Evolutionary conservation across 768 basidiomycete species (phyloP).

Genomic region (Rhizopogon sp.): DNA sequence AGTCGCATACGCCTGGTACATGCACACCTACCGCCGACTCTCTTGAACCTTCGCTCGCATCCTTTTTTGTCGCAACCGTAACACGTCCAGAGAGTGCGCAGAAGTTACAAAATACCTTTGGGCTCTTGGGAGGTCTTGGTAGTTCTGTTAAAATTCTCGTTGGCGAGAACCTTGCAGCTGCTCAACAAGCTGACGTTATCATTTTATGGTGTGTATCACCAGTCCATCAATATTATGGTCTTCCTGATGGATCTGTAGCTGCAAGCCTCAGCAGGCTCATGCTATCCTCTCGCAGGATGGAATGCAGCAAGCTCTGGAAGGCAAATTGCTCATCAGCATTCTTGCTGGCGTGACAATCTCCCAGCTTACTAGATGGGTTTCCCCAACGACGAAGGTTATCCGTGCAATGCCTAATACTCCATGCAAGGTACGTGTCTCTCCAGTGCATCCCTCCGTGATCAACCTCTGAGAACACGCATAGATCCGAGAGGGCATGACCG

Average conservation of each 20-base stretch:
- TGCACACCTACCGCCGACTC: constrained; percentile 54
- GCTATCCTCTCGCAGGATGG: constrained; percentile 69
- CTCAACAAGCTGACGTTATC: constrained; percentile 73
- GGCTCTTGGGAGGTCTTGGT: constrained; percentile 52
- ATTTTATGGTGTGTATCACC: constrained; percentile 68
- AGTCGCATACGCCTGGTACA: constrained; percentile 68
- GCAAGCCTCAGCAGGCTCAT: constrained; percentile 88
- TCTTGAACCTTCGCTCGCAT: constrained; percentile 68
- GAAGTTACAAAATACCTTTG: constrained; percentile 61
- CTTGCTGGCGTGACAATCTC: constrained; percentile 92
- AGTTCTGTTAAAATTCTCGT: constrained; percentile 64
- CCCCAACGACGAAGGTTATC: constrained; percentile 75
- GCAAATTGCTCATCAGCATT: constrained; percentile 94
- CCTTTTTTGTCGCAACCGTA: constrained; percentile 84
- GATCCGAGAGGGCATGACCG: constrained; percentile 99
- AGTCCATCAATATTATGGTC: neutral
- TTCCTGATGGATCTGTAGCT: constrained; percentile 42
- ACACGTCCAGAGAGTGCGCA: constrained; percentile 68
- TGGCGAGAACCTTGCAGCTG: constrained; percentile 69
- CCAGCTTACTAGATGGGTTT: constrained; percentile 75
- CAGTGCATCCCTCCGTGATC: neutral
- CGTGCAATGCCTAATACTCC: constrained; percentile 99
- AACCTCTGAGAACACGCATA: constrained; percentile 24
- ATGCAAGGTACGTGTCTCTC: constrained; percentile 60
- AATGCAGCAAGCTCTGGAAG: constrained; percentile 76